A percentile compares a stretch with the other conserved stretches of the same genome.
These are phyloP conservation scores for Epichloe amarillans DNA, from an alignment of 2,329 filamentous ascomycete species.

Conservation along the genomic window DNA sequence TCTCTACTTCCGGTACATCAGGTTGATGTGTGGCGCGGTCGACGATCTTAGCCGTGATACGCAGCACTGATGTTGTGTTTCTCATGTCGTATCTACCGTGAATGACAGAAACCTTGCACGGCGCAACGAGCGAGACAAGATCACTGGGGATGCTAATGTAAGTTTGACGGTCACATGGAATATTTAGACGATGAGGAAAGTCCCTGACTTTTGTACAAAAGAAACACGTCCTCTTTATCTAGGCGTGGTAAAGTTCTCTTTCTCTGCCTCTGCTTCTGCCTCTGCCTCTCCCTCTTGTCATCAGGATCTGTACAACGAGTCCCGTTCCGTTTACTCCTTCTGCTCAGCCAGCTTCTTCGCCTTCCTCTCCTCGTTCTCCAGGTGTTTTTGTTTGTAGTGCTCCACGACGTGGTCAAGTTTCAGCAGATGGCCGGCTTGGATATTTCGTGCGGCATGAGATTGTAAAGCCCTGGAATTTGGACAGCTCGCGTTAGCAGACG, in stretches of 20 bases:
- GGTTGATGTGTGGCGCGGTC: background rate
- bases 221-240: background rate
- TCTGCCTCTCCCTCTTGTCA: background rate
- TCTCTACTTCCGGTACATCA: background rate
- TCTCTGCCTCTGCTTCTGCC: no score
- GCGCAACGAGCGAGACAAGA: background rate
- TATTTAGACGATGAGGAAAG: background rate
- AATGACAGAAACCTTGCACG: background rate
- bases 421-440: slow-evolving; percentile 39
- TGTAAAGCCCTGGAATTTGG: slow-evolving; percentile 29
- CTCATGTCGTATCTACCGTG: background rate
- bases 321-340: slow-evolving; percentile 18
- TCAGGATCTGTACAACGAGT: background rate
- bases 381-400: slow-evolving; percentile 42
- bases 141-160: background rate
- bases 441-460: slow-evolving; percentile 36
- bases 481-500: background rate
- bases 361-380: slow-evolving; percentile 43
- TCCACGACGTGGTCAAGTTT: slow-evolving; percentile 43
- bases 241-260: background rate
- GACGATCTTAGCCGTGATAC: background rate
- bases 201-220: slow-evolving; percentile 3
- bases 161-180: no score
- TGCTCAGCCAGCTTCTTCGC: slow-evolving; percentile 30
- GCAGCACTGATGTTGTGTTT: background rate